Evolutionary conservation across 139 green algal species (phyloP).

Genomic region (Closterium sp.): DNA sequence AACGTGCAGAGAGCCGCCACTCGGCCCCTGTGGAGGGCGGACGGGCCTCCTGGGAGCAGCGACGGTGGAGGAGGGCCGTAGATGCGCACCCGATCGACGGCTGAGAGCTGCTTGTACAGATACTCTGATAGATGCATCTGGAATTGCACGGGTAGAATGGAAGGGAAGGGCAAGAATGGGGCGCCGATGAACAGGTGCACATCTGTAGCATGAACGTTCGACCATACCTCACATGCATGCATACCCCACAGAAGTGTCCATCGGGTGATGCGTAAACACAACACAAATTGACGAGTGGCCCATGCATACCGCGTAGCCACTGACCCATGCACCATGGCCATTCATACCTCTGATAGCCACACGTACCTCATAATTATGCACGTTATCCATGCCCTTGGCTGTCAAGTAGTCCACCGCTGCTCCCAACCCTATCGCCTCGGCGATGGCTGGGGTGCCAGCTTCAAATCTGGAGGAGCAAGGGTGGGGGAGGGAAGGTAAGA

Average conservation of each 20-base stretch:
- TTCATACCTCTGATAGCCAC: no score
- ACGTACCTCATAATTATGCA: conserved; percentile 56
- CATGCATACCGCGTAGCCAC: not conserved
- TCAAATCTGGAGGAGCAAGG: conserved; percentile 76
- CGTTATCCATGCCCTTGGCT: conserved; percentile 57
- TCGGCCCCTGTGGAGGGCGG: not conserved
- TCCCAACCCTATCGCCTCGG: conserved; percentile 75
- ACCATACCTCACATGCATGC: not conserved
- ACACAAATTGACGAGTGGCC: not conserved
- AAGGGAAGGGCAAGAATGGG: not conserved
- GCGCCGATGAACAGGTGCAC: not conserved
- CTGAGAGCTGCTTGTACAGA: conserved; percentile 73
- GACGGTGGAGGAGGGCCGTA: conserved; percentile 77
- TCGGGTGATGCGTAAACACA: no score
- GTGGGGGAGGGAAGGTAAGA: not conserved
- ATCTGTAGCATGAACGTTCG: not conserved
- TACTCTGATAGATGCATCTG: conserved; percentile 73
- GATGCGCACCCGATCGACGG: conserved; percentile 70
- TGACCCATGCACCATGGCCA: not conserved
- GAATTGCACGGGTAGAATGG: not conserved
- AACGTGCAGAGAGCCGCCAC: conserved; percentile 86
- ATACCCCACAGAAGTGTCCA: not conserved
- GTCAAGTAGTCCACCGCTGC: conserved; percentile 74
- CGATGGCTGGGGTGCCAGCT: conserved; percentile 94
- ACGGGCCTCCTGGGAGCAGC: conserved; percentile 22